These are phyloP conservation scores for Protomyces macrosporus DNA, from an alignment of 1,139 yeast genomes.

Conservation along the genomic window DNA sequence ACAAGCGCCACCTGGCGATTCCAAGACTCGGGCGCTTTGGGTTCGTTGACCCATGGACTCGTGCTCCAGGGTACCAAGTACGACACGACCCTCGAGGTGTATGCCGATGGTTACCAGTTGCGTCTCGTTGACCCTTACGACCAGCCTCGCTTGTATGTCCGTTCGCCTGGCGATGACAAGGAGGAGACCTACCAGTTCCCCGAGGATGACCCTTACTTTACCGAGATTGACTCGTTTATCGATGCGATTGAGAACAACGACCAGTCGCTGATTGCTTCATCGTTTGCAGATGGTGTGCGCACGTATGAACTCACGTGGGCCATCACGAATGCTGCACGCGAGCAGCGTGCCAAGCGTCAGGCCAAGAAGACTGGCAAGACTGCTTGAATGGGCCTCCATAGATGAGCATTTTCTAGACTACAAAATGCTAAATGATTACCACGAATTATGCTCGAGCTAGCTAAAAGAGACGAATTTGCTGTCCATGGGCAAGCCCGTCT, in stretches of 20 bases:
- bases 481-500: slow-evolving; percentile 27
- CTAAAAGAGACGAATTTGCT: slow-evolving; percentile 34
- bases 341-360: slow-evolving; percentile 3
- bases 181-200: slow-evolving; percentile 28
- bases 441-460: not conserved
- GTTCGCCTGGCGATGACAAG: slow-evolving; percentile 29
- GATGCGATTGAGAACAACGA: slow-evolving; percentile 27
- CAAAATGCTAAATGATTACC: not conserved
- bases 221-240: slow-evolving; percentile 26
- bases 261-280: slow-evolving; percentile 21
- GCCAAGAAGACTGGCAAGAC: not conserved
- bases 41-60: slow-evolving; percentile 32
- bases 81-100: slow-evolving; percentile 33
- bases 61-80: slow-evolving; percentile 33
- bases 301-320: slow-evolving; percentile 29
- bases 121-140: slow-evolving; percentile 33
- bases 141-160: slow-evolving; percentile 31
- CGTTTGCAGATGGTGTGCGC: slow-evolving; percentile 28
- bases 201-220: slow-evolving; percentile 29
- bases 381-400: not conserved
- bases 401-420: not conserved
- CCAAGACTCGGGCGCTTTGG: slow-evolving; percentile 32
- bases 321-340: slow-evolving; percentile 20
- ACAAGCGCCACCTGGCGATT: slow-evolving; percentile 33
- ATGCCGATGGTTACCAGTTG: slow-evolving; percentile 34